A percentile compares a stretch with the other conserved stretches of the same genome.
These are phyloP conservation scores for Plasmodium inui DNA, from an alignment of 169 alveolate species.

Conservation along the genomic window DNA sequence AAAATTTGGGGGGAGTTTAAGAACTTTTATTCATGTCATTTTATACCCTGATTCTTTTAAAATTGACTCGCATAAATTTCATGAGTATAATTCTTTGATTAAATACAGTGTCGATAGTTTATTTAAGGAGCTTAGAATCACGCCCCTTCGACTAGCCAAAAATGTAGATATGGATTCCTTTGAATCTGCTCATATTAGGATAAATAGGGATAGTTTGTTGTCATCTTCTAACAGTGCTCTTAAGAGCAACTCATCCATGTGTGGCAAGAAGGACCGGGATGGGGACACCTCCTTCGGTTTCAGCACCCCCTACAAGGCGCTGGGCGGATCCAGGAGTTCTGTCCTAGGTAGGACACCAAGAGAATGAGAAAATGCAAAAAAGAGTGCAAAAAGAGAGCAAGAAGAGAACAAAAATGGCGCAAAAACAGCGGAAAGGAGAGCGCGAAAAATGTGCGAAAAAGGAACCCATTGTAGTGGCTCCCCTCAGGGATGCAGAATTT, in stretches of 20 bases:
- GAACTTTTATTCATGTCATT: conserved; percentile 61
- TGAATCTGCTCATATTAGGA: conserved; percentile 12
- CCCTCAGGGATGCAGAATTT: background rate
- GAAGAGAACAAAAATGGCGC: background rate
- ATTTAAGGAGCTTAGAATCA: conserved; percentile 53
- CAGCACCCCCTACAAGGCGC: conserved; percentile 62
- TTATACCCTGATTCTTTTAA: conserved; percentile 71
- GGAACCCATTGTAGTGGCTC: background rate
- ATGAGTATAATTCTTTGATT: conserved; percentile 64
- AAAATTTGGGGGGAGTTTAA: conserved; percentile 70
- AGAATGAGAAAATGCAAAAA: background rate
- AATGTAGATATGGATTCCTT: conserved; percentile 24
- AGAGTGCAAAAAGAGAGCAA: background rate
- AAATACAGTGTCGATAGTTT: conserved; percentile 53
- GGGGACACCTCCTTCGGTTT: conserved; percentile 9
- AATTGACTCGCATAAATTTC: conserved; percentile 66
- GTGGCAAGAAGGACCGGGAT: background rate
- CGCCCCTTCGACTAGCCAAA: conserved; percentile 55
- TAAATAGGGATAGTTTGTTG: conserved; percentile 13
- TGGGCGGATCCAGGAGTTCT: conserved; percentile 9
- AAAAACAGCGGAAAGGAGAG: background rate
- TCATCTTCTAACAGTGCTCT: background rate
- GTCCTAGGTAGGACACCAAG: background rate
- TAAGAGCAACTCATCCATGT: background rate
- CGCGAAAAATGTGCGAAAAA: background rate